Percentiles rank a stretch among this genome's conserved stretches.
These are phyloP conservation scores for Pseudogymnoascus sp. DNA, from an alignment of 2,329 filamentous ascomycete genomes.

Conservation along the genomic window DNA sequence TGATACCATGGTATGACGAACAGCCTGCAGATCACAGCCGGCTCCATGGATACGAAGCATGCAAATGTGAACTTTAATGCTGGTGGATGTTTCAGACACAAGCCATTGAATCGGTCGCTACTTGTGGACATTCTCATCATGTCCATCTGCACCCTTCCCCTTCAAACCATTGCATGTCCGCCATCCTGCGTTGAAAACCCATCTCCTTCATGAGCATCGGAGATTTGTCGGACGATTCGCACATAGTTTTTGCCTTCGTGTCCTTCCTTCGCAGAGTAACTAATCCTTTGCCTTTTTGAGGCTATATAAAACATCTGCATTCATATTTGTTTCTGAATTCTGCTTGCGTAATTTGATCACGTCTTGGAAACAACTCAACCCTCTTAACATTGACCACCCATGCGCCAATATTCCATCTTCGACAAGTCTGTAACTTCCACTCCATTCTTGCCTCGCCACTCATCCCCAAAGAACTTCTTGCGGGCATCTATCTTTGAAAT, in stretches of 20 bases:
- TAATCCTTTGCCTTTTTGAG: neutral
- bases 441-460: conserved; percentile 10
- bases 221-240: too few relatives aligned
- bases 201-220: too few relatives aligned
- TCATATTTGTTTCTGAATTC: neutral
- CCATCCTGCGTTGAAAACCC: neutral
- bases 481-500: conserved; percentile 15
- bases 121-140: neutral
- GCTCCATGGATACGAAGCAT: neutral
- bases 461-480: conserved; percentile 16
- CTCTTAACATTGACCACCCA: conserved; percentile 16
- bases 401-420: conserved; percentile 18
- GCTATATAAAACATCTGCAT: neutral
- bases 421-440: conserved; percentile 16
- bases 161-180: neutral
- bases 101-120: neutral
- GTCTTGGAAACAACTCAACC: neutral
- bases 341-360: neutral
- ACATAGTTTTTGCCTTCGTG: too few relatives aligned
- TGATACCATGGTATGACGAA: neutral
- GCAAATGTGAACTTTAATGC: neutral
- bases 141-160: neutral
- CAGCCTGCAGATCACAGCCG: neutral
- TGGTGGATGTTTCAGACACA: neutral
- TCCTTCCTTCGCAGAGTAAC: too few relatives aligned